Conservation (phyloP, 2,329 filamentous ascomycete genomes). For the Claviceps pazoutovae region DNA sequence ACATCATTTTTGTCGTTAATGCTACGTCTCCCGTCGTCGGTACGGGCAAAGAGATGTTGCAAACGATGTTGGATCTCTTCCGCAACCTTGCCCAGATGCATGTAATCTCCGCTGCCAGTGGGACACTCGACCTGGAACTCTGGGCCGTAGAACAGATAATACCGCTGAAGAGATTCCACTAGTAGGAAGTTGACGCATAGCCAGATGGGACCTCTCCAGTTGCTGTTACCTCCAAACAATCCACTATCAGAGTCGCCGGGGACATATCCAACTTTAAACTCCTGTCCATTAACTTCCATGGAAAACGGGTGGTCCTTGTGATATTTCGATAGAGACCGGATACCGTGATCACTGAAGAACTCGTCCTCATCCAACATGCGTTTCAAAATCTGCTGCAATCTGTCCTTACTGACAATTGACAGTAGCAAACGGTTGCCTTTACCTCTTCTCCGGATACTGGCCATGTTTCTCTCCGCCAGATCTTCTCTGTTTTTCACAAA, state of each 20-base stretch:
- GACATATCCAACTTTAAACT: slow-evolving; percentile 77
- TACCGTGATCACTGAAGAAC: slow-evolving; percentile 80
- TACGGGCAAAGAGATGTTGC: slow-evolving; percentile 77
- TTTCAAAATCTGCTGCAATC: slow-evolving; percentile 76
- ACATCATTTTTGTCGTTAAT: slow-evolving; percentile 76
- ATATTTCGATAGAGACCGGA: slow-evolving; percentile 81
- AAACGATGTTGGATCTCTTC: slow-evolving; percentile 91
- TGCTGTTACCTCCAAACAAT: slow-evolving; percentile 92
- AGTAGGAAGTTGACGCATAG: slow-evolving; percentile 90
- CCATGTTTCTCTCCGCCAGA: slow-evolving; percentile 84
- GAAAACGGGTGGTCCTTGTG: slow-evolving; percentile 83
- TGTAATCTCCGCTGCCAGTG: slow-evolving; percentile 81
- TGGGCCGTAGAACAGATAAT: slow-evolving; percentile 91
- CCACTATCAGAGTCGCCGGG: slow-evolving; percentile 94
- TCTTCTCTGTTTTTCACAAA: slow-evolving; percentile 82
- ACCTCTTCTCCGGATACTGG: slow-evolving; percentile 78
- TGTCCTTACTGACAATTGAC: slow-evolving; percentile 82
- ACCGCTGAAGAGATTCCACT: slow-evolving; percentile 85
- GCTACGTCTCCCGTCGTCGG: slow-evolving; percentile 73
- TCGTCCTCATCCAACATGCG: slow-evolving; percentile 91
- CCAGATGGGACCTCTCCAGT: slow-evolving; percentile 95
- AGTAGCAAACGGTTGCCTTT: slow-evolving; percentile 80
- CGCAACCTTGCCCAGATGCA: slow-evolving; percentile 90
- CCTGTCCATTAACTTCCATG: slow-evolving; percentile 90
- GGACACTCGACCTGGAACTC: slow-evolving; percentile 85